Conservation (phyloP, 2,329 filamentous ascomycete genomes). For the Ophiocordyceps camponoti-floridani region DNA sequence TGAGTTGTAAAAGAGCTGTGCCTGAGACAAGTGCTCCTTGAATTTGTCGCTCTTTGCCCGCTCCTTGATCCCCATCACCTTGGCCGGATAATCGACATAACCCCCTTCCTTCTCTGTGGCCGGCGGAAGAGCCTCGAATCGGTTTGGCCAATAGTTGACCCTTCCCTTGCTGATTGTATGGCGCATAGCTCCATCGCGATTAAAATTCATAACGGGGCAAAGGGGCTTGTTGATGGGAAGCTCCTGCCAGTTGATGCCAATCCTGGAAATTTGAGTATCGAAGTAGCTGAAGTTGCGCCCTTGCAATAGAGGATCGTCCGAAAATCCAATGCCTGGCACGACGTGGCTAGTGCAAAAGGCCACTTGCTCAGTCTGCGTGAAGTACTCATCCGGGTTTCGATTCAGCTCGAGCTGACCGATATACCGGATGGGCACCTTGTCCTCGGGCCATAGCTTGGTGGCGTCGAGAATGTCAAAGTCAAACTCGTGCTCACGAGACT, state of each 20-base stretch:
- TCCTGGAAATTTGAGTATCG: slow-evolving; percentile 53
- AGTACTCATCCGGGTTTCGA: slow-evolving; percentile 65
- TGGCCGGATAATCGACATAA: slow-evolving; percentile 47
- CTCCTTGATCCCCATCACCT: slow-evolving; percentile 51
- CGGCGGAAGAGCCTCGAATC: slow-evolving; percentile 46
- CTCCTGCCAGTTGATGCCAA: slow-evolving; percentile 62
- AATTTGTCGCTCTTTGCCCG: slow-evolving; percentile 57
- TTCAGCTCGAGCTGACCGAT: slow-evolving; percentile 70
- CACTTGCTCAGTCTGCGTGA: slow-evolving; percentile 65
- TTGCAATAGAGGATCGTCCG: slow-evolving; percentile 56
- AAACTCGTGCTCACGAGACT: slow-evolving; percentile 60
- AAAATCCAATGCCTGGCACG: slow-evolving; percentile 62
- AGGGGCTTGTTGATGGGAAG: slow-evolving; percentile 61
- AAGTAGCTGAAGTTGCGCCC: slow-evolving; percentile 53
- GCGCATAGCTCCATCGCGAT: too few relatives aligned
- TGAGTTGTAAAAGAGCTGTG: slow-evolving; percentile 72
- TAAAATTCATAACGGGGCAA: slow-evolving; percentile 58
- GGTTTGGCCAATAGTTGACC: too few relatives aligned
- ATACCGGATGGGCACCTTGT: slow-evolving; percentile 54
- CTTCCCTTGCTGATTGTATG: too few relatives aligned
- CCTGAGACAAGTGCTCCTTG: slow-evolving; percentile 59
- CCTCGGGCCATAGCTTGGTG: slow-evolving; percentile 75
- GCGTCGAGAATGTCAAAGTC: slow-evolving; percentile 76
- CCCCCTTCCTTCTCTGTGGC: slow-evolving; percentile 43
- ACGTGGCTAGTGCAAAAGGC: slow-evolving; percentile 71